phyloP scores from a whole-genome alignment of 768 basidiomycete species.

The Auricularia sp. region DNA sequence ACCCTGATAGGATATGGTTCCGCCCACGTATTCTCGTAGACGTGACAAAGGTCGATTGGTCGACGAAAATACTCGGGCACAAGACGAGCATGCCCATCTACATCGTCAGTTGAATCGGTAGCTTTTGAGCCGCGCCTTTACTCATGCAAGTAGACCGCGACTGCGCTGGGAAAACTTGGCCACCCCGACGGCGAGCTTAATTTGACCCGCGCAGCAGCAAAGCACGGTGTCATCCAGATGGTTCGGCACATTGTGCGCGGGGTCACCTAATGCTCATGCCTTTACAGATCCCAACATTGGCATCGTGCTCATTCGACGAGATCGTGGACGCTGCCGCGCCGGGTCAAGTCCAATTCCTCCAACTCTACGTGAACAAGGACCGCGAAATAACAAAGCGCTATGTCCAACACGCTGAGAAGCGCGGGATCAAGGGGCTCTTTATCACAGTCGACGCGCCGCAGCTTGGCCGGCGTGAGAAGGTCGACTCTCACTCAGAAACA shows the following conservation, averaged over 20 bases:
- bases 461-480: constrained; percentile 85
- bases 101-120: constrained; percentile 38
- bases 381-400: constrained; percentile 73
- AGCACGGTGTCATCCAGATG: constrained; percentile 69
- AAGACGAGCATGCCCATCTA: constrained; percentile 69
- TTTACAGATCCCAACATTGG: constrained; percentile 81
- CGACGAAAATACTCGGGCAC: constrained; percentile 71
- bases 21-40: constrained; percentile 78
- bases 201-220: constrained; percentile 79
- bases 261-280: not conserved
- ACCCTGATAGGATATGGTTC: constrained; percentile 59
- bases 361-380: constrained; percentile 92
- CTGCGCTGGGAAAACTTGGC: constrained; percentile 86
- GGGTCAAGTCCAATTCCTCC: constrained; percentile 75
- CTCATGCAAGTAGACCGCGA: constrained; percentile 45
- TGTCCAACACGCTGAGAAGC: constrained; percentile 80
- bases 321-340: constrained; percentile 77
- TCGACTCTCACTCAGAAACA: constrained; percentile 8
- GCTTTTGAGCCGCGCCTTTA: not conserved
- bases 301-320: constrained; percentile 94
- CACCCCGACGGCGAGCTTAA: constrained; percentile 93
- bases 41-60: constrained; percentile 79
- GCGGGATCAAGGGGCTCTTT: constrained; percentile 88
- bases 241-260: constrained; percentile 19
- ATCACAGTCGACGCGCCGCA: constrained; percentile 98